Conservation (phyloP, 2,329 filamentous ascomycete species). For the Talaromyces piceae region DNA sequence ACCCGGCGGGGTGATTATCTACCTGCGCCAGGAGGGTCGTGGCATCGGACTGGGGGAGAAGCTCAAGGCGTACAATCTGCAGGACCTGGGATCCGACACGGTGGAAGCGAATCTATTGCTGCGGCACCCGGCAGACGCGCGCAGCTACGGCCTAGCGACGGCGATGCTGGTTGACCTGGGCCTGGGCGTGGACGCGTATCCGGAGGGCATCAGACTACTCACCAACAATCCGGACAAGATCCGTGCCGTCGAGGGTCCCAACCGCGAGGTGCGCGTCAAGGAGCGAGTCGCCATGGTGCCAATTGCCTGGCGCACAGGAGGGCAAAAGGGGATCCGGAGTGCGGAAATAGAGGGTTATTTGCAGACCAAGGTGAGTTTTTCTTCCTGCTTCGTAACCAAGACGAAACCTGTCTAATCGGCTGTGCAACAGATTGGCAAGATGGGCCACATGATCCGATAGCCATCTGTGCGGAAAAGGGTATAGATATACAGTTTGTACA, state of each 20-base stretch:
- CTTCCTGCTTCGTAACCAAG: neutral
- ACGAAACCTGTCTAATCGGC: conserved; percentile 1
- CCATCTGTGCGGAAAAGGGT: neutral
- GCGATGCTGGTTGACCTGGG: conserved; percentile 87
- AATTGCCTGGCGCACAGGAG: conserved; percentile 76
- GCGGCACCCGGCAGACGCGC: conserved; percentile 85
- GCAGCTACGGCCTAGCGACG: conserved; percentile 93
- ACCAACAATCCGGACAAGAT: conserved; percentile 99
- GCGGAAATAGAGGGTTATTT: conserved; percentile 90
- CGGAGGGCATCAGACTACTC: conserved; percentile 60
- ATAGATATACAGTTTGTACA: neutral
- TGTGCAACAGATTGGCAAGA: conserved; percentile 65
- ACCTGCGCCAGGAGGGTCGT: conserved; percentile 89
- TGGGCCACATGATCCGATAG: conserved; percentile 65
- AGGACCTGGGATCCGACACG: conserved; percentile 94
- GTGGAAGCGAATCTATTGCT: conserved; percentile 91
- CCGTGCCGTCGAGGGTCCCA: conserved; percentile 83
- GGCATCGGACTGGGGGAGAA: conserved; percentile 94
- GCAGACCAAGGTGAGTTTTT: conserved; percentile 70
- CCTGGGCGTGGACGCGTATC: conserved; percentile 56
- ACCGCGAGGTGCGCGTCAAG: conserved; percentile 75
- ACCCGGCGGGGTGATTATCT: conserved; percentile 83
- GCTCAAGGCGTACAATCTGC: conserved; percentile 94
- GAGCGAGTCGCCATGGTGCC: conserved; percentile 95
- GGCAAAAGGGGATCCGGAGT: conserved; percentile 71